These are phyloP conservation scores for Puccinia coronata DNA, from an alignment of 1,284 basidiomycete species.

Conservation along the genomic window DNA sequence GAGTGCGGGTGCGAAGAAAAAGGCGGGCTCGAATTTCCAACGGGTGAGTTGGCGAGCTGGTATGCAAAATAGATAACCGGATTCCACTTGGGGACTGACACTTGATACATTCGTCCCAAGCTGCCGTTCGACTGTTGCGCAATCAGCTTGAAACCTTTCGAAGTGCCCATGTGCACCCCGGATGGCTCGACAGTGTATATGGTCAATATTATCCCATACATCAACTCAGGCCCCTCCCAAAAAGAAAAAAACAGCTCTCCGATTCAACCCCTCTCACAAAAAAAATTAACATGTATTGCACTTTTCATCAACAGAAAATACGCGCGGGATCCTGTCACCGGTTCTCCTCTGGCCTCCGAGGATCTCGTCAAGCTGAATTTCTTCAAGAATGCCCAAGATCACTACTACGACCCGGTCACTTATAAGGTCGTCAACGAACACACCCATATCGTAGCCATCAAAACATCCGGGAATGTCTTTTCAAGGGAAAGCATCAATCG, in stretches of 20 bases:
- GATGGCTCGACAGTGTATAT: slow-evolving; percentile 57
- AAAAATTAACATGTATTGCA: slow-evolving; percentile 19
- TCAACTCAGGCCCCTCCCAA: slow-evolving; percentile 68
- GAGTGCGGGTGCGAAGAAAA: slow-evolving; percentile 47
- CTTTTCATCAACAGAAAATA: slow-evolving; percentile 64
- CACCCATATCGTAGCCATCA: slow-evolving; percentile 60
- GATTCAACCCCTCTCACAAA: too few species aligned
- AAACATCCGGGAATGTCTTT: slow-evolving; percentile 76
- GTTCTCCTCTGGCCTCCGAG: slow-evolving; percentile 72
- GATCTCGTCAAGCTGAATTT: slow-evolving; percentile 89
- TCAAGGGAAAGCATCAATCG: slow-evolving; percentile 70
- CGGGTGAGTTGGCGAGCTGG: slow-evolving; percentile 32
- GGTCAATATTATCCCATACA: slow-evolving; percentile 67
- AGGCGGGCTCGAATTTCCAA: slow-evolving; percentile 35
- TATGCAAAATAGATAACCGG: not conserved
- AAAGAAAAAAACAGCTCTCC: too few species aligned
- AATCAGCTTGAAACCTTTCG: slow-evolving; percentile 85
- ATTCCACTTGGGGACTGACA: not conserved
- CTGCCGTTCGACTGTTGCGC: slow-evolving; percentile 88
- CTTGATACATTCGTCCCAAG: slow-evolving; percentile 58
- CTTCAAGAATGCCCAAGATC: slow-evolving; percentile 61
- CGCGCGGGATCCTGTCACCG: slow-evolving; percentile 77
- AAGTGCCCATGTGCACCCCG: slow-evolving; percentile 76
- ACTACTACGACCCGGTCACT: slow-evolving; percentile 60
- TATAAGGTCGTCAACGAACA: slow-evolving; percentile 64